Evolutionary conservation across 2,329 filamentous ascomycete genomes (phyloP), one percentile per base, ranked within the genome.

Genomic region (Penicillium brevicompactum): DNA sequence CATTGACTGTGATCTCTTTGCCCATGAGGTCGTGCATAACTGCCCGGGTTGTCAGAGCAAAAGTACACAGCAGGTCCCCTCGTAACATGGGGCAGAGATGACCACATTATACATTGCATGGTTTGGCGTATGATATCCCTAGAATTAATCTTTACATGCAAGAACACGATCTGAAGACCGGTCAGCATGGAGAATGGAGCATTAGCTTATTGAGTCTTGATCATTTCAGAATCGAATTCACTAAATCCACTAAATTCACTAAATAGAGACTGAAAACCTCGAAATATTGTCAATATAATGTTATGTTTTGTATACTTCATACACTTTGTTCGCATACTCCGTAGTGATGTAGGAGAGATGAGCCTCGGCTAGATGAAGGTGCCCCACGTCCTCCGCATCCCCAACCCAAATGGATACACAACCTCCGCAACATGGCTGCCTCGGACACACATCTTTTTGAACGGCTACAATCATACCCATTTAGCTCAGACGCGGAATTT

Each of bases 1-100:
- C 79, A 95, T 99, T 62, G 94, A 99, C 72, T 99, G 94, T 73
- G 94, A 99, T 73, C 86, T 97, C 22, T 97, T 94, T 76, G 89
- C 91, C 22, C 94, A 99, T 71, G 92, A 97, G 76, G 86, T 95
- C 11, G 84, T 96, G 49, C 93, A 99, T 72, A 97, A 97, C 74
- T 99, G 94, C 68, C 92, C 94, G 0, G 93, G 93, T 0, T 99
- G 94, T 72, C 88, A 87, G 62, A 80, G 78, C 61, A 70, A 64
- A 48, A 66, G 60, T 18, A 4, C 44, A 44, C 56, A 30, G 41
- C 30, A 46, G 5, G 24, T 27, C 24, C 4, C 24, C 24, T 27
- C 18, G 18, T 18, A 40, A 45, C 42, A 16, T 32, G 51, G 46
- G 9, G 30, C 49, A 24, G 61, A 56, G 38, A 66, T 49, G 24